These are phyloP conservation scores for Dendrocalamus sinicus DNA, from an alignment of 176 grass and related monocot genomes.

Conservation along the genomic window DNA sequence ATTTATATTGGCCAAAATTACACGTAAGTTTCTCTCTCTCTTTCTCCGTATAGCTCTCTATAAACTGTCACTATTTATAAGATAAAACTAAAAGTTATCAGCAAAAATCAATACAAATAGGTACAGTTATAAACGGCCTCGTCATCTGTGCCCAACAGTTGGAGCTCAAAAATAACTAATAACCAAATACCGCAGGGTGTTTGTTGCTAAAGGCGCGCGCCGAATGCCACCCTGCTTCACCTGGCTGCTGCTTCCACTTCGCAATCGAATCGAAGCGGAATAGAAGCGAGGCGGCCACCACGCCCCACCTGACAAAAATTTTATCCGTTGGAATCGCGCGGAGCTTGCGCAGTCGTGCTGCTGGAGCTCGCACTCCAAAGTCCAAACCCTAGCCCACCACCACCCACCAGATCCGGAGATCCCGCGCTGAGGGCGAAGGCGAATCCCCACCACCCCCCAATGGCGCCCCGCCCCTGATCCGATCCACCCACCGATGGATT, in stretches of 20 bases:
- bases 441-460: neutral
- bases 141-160: too few species aligned
- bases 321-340: constrained; percentile 36
- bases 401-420: constrained; percentile 48
- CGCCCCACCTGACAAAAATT: neutral
- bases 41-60: too few species aligned
- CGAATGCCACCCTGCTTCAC: neutral
- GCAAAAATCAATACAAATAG: too few species aligned
- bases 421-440: constrained; percentile 6
- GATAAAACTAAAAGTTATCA: too few species aligned
- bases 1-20: too few species aligned
- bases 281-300: neutral
- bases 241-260: too few species aligned
- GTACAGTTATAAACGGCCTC: rapidly evolving
- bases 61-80: too few species aligned
- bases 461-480: constrained; percentile 41
- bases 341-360: constrained; percentile 24
- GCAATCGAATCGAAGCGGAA: constrained; percentile 23
- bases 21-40: too few species aligned
- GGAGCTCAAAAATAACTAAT: too few species aligned
- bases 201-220: neutral
- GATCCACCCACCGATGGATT: constrained; percentile 56
- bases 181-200: neutral
- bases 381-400: constrained; percentile 1
- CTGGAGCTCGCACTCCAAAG: neutral